These are phyloP conservation scores for Sextonia rubra DNA, from an alignment of 164 flowering plant species.

Conservation along the genomic window DNA sequence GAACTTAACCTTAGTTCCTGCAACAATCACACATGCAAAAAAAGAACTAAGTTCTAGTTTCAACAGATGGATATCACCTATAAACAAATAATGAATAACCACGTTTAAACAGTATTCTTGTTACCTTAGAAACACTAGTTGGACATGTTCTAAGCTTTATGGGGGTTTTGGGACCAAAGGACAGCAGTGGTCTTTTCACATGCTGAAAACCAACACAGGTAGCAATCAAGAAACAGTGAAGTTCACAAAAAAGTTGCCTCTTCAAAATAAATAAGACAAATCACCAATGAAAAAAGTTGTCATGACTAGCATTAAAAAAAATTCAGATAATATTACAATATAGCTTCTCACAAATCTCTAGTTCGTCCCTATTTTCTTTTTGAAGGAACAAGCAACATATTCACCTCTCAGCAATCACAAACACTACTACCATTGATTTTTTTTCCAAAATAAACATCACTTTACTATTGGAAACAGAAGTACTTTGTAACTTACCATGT, in stretches of 20 bases:
- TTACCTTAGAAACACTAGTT: constrained; percentile 77
- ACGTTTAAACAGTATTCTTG: not conserved
- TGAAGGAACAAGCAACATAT: too few species aligned
- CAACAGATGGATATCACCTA: not conserved
- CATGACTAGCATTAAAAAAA: not conserved
- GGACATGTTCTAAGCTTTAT: constrained; percentile 73
- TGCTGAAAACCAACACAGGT: constrained; percentile 43
- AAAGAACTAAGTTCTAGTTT: not conserved
- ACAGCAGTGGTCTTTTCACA: constrained; percentile 75
- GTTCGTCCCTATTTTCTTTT: too few species aligned
- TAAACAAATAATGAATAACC: not conserved
- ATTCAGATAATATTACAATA: not conserved
- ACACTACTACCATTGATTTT: not conserved
- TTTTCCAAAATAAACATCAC: not conserved
- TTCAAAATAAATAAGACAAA: not conserved
- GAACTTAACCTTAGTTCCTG: constrained; percentile 83
- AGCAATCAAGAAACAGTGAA: not conserved
- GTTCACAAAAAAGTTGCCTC: not conserved
- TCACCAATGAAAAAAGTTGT: not conserved
- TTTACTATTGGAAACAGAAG: not conserved
- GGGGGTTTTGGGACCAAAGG: constrained; percentile 94
- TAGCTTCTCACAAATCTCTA: not conserved
- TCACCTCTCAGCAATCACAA: not conserved
- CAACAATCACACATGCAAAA: constrained; percentile 7
- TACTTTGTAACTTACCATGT: not conserved